Evolutionary conservation across 331 rosid genomes (phyloP).

Genomic region (Prunus yedoensis): DNA sequence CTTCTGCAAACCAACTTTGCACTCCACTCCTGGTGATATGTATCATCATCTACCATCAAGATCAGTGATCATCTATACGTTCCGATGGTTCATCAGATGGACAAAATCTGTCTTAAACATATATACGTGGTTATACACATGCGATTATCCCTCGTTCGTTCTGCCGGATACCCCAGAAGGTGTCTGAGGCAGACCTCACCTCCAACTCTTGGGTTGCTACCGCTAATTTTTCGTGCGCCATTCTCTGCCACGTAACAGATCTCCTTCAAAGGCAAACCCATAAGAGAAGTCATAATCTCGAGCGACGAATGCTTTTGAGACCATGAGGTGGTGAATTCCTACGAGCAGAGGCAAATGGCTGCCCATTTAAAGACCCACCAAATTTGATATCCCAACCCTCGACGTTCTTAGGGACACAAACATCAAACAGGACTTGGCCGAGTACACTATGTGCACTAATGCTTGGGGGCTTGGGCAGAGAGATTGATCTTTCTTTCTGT

Average conservation of each 20-base stretch:
- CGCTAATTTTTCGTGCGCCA: constrained; percentile 9
- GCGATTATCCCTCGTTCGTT: constrained; percentile 10
- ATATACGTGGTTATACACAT: background rate
- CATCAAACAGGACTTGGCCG: constrained; percentile 75
- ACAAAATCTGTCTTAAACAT: constrained; percentile 14
- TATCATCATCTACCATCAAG: background rate
- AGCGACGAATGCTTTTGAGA: constrained; percentile 63
- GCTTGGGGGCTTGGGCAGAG: constrained; percentile 58
- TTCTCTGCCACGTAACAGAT: background rate
- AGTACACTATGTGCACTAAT: constrained; percentile 81
- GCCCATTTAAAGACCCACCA: constrained; percentile 61
- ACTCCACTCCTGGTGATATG: background rate
- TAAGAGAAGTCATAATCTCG: constrained; percentile 48
- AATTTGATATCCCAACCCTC: constrained; percentile 92
- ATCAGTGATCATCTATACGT: background rate
- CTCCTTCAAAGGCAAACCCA: constrained; percentile 16
- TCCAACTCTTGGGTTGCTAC: constrained; percentile 16
- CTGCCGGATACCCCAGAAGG: constrained; percentile 9
- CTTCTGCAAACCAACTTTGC: constrained; percentile 21
- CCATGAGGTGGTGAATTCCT: constrained; percentile 48
- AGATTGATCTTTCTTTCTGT: constrained; percentile 59
- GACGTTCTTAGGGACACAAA: constrained; percentile 82
- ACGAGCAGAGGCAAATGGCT: constrained; percentile 64
- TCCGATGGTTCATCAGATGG: background rate
- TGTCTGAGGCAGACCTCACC: background rate